Evolutionary conservation across 2,329 filamentous ascomycete genomes (phyloP), one percentile per base, ranked within the genome.

Genomic region (Epichloe baconii): DNA sequence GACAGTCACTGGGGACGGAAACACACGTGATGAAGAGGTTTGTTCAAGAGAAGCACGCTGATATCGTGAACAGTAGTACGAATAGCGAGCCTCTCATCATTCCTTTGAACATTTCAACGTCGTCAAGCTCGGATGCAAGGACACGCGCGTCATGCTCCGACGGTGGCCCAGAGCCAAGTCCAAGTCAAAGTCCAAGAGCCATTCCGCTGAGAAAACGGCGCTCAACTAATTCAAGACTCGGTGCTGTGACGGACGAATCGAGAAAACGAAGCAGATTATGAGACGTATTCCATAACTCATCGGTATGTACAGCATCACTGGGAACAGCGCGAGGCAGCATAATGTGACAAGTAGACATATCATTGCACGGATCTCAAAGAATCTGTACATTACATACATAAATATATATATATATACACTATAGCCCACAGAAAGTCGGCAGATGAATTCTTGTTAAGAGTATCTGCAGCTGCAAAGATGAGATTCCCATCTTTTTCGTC

Each of bases 1-100:
- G 52, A 59, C 45, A 66, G 58, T 23, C 40, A 54, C 38, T 40
- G 17, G 14, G 44, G 3, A 37, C 31, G 11, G 21, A 48, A 17
- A 40, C 17, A n/a, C 17, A 49, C 31, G 43, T 43, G 38, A 23
- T 43, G 1, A 34, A 21, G 10, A 17, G 4, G 14, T 11, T 5
- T 6, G 7, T 19, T 19, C 6, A 34, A 23, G 14, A 26, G 14
- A 17, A 44, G n/a, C 11, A 26, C 34, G 40, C 31, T 40, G 15
- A 19, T 19, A 11, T 34, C 19, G 45, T 19, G 10, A 17, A 47
- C 15, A 26, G 45, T 14, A 26, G 23, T 23, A 26, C 19, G 14
- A 4, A 21, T 10, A 38, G 14, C n/a, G 21, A 15, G 17, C 3
- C 14, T 8, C 15, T n/a, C 3, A n/a, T n/a, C 8, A 10, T 31